Conservation (phyloP, 2,329 filamentous ascomycete species). For the Cladosporium sp. region DNA sequence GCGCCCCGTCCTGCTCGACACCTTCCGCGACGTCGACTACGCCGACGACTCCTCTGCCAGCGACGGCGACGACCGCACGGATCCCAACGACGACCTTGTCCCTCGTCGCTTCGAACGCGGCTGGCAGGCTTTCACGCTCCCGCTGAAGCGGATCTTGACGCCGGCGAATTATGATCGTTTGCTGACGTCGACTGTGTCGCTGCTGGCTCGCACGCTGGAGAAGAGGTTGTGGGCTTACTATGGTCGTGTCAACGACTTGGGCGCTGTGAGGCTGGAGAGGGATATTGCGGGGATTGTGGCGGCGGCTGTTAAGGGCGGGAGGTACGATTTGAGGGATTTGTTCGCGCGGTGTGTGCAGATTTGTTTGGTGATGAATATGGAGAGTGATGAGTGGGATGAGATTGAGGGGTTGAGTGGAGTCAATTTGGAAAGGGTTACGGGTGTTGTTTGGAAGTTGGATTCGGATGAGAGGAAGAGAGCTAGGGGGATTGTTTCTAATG, state of each 20-base stretch:
- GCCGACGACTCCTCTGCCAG: constrained; percentile 56
- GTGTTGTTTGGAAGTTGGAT: constrained; percentile 65
- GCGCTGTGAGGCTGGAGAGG: constrained; percentile 75
- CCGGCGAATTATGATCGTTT: constrained; percentile 68
- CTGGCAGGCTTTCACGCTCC: constrained; percentile 80
- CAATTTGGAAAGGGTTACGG: constrained; percentile 50
- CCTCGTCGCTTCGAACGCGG: constrained; percentile 72
- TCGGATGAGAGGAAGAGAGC: constrained; percentile 68
- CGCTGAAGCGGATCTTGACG: constrained; percentile 79
- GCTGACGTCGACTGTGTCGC: constrained; percentile 64
- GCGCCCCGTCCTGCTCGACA: constrained; percentile 75
- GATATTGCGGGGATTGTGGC: constrained; percentile 72
- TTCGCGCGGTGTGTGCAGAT: constrained; percentile 76
- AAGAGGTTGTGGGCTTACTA: constrained; percentile 79
- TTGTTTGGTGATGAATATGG: constrained; percentile 84
- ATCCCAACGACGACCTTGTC: constrained; percentile 55
- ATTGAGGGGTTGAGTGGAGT: constrained; percentile 40
- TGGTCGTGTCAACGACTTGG: constrained; percentile 72
- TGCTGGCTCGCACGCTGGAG: constrained; percentile 74
- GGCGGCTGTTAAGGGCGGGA: constrained; percentile 58
- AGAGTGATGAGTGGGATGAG: constrained; percentile 91
- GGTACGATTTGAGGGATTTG: constrained; percentile 70
- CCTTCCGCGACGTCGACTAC: constrained; percentile 91
- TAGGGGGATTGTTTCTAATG: constrained; percentile 40
- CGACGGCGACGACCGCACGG: constrained; percentile 41